Evolutionary conservation across 768 basidiomycete genomes (phyloP), one percentile per base, ranked within the genome.

Genomic region (Hysterangium stoloniferum): DNA sequence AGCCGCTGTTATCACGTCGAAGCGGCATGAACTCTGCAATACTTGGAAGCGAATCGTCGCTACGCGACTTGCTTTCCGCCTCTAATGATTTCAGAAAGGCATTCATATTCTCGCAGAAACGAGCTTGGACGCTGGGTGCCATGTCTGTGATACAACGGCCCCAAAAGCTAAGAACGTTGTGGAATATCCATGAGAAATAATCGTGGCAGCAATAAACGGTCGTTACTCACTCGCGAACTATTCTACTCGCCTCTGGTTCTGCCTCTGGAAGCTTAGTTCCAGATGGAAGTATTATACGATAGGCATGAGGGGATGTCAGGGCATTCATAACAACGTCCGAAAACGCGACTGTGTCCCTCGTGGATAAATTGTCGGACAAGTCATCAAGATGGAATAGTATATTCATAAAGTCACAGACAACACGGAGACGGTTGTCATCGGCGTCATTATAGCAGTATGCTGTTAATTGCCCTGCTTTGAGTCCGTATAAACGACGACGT

Each of bases 361-460:
- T 52, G 33, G 35, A 34, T 48, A 51, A 4, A 45, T 47, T 35
- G 42, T 51, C 49, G 15, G 49, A 28, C 2, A 51, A 17, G 37
- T 51, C 49, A 3, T 32, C 49, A 27, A 70, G 57, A 35, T 69
- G 68, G 38, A 73, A 73, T 36, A 71, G 55, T 58, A 64, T 69
- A 55, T 64, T 67, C 78, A 86, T 75, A 58, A 82, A 85, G 64
- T 86, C 84, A 3, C 77, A 75, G 54, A 80, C 74, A 54, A 82
- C 75, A 27, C 79, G 77, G 33, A 86, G 74, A 43, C 78, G 76
- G 54, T 77, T 74, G 37, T 69, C 61, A n/a, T 75, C 66, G 19
- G 76, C 68, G 22, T 73, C 73, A 51, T 77, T 72, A 61, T 84
- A 86, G 62, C 79, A 82, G 59, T 70, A 74, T 2, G 80, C 80